These are phyloP conservation scores for Suillus subluteus DNA, from an alignment of 768 basidiomycete species.

Conservation along the genomic window DNA sequence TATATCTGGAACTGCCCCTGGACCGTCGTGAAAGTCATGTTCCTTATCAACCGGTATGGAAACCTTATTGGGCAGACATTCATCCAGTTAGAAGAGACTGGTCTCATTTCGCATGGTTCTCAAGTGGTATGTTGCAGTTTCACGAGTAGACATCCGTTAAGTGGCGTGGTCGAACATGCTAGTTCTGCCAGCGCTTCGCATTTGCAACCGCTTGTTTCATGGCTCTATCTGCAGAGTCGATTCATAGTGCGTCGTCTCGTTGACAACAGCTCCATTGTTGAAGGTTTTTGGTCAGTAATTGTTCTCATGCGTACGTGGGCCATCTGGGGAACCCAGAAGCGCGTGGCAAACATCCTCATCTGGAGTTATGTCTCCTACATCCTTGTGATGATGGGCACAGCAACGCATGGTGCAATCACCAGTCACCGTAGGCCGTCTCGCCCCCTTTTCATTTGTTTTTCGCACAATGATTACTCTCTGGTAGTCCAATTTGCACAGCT, in stretches of 20 bases:
- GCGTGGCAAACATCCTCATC: slow-evolving; percentile 1
- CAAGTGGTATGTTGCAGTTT: slow-evolving; percentile 13
- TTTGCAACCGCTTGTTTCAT: slow-evolving; percentile 7
- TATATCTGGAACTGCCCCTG: slow-evolving; percentile 22
- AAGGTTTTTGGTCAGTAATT: slow-evolving; percentile 20
- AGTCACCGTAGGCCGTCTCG: not conserved
- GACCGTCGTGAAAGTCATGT: slow-evolving; percentile 18
- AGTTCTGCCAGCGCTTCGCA: slow-evolving; percentile 23
- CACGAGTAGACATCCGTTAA: not conserved
- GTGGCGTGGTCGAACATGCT: not conserved
- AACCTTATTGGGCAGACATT: slow-evolving; percentile 26
- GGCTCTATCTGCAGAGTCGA: slow-evolving; percentile 22
- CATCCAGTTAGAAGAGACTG: slow-evolving; percentile 25
- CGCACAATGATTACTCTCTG: not conserved
- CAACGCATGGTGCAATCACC: not conserved
- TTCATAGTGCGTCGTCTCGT: slow-evolving; percentile 23
- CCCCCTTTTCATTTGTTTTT: not conserved
- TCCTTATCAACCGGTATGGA: slow-evolving; percentile 23
- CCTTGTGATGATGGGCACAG: not conserved
- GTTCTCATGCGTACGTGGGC: slow-evolving; percentile 30
- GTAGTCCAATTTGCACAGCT: slow-evolving; percentile 19
- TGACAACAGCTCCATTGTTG: not conserved
- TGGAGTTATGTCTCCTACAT: slow-evolving; percentile 19
- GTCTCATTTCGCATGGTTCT: slow-evolving; percentile 22
- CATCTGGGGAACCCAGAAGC: slow-evolving; percentile 21